A percentile compares a stretch with the other conserved stretches of the same genome.
Conservation (phyloP, 345 rosid genomes). For the Euphorbia peplus region DNA sequence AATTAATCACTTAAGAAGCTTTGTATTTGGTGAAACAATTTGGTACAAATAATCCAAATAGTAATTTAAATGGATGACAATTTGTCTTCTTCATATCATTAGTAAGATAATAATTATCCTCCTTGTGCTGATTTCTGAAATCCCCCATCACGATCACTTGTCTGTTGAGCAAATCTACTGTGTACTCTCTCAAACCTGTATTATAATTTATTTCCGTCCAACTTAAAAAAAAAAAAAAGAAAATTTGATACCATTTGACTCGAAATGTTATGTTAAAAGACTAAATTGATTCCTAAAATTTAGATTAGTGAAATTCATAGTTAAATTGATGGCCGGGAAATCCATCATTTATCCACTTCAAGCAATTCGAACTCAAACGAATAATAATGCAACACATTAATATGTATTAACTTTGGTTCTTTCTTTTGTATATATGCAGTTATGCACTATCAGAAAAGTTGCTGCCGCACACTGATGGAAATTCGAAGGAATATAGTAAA, state of each 20-base stretch:
- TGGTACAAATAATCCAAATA: slow-evolving; percentile 14
- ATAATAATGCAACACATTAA: too few relatives aligned
- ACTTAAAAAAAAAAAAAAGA: neutral
- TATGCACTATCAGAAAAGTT: too few relatives aligned
- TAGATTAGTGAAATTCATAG: too few relatives aligned
- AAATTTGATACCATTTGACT: too few relatives aligned
- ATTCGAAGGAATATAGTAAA: too few relatives aligned
- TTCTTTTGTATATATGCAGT: too few relatives aligned
- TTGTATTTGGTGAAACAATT: slow-evolving; percentile 10
- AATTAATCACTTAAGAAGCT: neutral
- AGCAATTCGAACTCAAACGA: too few relatives aligned
- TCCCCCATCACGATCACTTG: slow-evolving; percentile 44
- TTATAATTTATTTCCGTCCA: neutral
- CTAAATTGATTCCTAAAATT: neutral
- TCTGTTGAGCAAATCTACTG: slow-evolving; percentile 37
- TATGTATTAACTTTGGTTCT: too few relatives aligned
- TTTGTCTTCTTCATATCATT: neutral
- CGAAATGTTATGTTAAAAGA: too few relatives aligned
- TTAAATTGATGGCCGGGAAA: too few relatives aligned
- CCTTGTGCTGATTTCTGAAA: slow-evolving; percentile 9
- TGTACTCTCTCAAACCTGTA: slow-evolving; percentile 45
- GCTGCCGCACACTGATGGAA: too few relatives aligned
- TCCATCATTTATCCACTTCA: too few relatives aligned
- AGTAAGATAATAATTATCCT: neutral
- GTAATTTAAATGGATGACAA: slow-evolving; percentile 6